phyloP scores from a whole-genome alignment of 2,329 filamentous ascomycete genomes.

The Talaromyces sp. region DNA sequence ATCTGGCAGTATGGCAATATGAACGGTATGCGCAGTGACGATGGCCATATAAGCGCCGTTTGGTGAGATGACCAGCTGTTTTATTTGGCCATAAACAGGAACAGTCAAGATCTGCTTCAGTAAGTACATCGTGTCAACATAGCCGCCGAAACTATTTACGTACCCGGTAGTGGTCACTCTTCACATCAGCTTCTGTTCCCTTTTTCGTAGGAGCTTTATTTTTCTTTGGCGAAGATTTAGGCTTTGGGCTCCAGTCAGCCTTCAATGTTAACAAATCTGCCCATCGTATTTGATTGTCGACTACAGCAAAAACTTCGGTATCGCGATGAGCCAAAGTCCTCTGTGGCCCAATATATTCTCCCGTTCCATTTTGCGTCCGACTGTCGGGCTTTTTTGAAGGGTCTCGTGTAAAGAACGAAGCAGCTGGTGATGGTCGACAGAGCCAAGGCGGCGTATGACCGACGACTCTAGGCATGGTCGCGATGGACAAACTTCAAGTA shows the following conservation, averaged over 20 bases:
- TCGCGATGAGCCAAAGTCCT: slow-evolving; percentile 74
- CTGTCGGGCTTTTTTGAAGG: slow-evolving; percentile 41
- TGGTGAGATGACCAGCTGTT: slow-evolving; percentile 80
- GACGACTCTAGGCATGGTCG: slow-evolving; percentile 76
- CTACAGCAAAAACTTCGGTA: slow-evolving; percentile 83
- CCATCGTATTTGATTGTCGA: slow-evolving; percentile 89
- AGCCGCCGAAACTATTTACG: slow-evolving; percentile 10
- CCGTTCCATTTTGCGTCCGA: slow-evolving; percentile 27
- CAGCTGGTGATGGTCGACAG: slow-evolving; percentile 70
- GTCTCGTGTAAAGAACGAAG: slow-evolving; percentile 66
- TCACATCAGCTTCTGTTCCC: slow-evolving; percentile 34
- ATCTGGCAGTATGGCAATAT: slow-evolving; percentile 82
- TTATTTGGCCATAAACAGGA: slow-evolving; percentile 75
- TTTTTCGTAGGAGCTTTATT: slow-evolving; percentile 19
- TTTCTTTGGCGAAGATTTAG: slow-evolving; percentile 32
- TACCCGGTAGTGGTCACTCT: slow-evolving; percentile 30
- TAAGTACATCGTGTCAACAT: slow-evolving; percentile 10
- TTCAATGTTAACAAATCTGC: slow-evolving; percentile 78
- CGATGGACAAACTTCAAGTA: not conserved
- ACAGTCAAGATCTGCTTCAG: slow-evolving; percentile 65
- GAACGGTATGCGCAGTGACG: slow-evolving; percentile 80
- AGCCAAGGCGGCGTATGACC: slow-evolving; percentile 87
- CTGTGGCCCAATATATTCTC: slow-evolving; percentile 39
- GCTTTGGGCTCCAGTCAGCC: slow-evolving; percentile 51
- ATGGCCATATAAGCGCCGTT: slow-evolving; percentile 79